Base-by-base conservation (phyloP, 192 early-diverging fungal species). In the Lobosporangium transversale region DNA sequence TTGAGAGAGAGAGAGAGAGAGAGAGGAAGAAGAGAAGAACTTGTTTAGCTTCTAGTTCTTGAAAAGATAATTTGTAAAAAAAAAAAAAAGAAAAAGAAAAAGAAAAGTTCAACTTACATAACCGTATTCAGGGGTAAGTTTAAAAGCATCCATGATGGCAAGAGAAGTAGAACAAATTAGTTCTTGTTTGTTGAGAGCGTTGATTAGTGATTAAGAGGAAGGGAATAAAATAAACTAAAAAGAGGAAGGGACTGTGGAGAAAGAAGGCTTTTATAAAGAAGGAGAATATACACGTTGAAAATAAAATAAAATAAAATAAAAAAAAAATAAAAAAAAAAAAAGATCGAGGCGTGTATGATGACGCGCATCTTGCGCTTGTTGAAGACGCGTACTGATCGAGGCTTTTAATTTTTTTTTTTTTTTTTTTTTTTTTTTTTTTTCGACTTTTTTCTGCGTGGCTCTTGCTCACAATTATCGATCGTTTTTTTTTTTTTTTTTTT, bases 61-160 rank as follows among this genome's bases (percentile, higher is more conserved):
- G n/a, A n/a, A n/a, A n/a, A n/a, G n/a, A n/a, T n/a, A n/a, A n/a
- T n/a, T n/a, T n/a, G n/a, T 17, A 44, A 31, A 49, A 50, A 26
- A 61, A 9, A 20, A 59, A 57, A 66, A 33, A 56, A 18, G 53
- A 44, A 30, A 17, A 7, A 18, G 29, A 27, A 55, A 26, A 12
- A 24, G 45, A 15, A 27, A 17, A 44, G 42, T 42, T 2, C 42
- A 32, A 29, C 83, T 58, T 80, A 89, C 88, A 64, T 87, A 89
- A 35, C 85, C 86, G 45, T 88, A 87, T 60, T 86, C 81, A 29
- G 70, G 53, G 35, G 37, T 40, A 40, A 14, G 37, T 40, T 40
- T 49, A 49, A 49, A 23, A 14, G 47, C 17, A 42, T 42, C 10
- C 9, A 42, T 42, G 40, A 42, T 9, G 40, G 9, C 17, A 12